Evolutionary conservation across 139 green algal genomes (phyloP).

Genomic region (Coelastrella sp.): DNA sequence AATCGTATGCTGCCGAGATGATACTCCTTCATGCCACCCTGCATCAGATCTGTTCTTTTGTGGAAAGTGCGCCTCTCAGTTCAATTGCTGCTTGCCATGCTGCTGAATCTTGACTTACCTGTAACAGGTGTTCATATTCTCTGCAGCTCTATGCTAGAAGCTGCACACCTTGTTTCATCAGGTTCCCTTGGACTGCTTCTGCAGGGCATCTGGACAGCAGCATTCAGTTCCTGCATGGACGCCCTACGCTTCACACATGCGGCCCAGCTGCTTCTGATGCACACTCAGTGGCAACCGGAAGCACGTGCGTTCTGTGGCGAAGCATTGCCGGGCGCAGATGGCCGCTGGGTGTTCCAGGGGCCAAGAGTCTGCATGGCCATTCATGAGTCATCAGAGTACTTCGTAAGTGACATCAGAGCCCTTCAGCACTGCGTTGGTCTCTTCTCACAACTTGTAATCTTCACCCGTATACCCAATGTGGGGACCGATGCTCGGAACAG

Average conservation of each 20-base stretch:
- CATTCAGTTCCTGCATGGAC: slow-evolving; percentile 69
- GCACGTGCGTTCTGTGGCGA: slow-evolving; percentile 61
- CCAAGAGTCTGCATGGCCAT: slow-evolving; percentile 79
- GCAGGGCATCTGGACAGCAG: slow-evolving; percentile 53
- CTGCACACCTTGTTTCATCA: neutral
- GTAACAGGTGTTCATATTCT: neutral
- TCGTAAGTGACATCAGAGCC: neutral
- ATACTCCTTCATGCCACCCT: too few relatives aligned
- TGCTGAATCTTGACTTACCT: too few relatives aligned
- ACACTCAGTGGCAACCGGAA: slow-evolving; percentile 64
- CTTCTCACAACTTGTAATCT: too few relatives aligned
- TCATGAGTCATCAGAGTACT: slow-evolving; percentile 68
- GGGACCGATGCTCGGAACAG: too few relatives aligned
- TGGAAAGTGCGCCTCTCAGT: too few relatives aligned
- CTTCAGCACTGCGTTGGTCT: too few relatives aligned
- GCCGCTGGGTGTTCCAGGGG: slow-evolving; percentile 73
- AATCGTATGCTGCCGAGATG: too few relatives aligned
- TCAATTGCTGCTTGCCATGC: too few relatives aligned
- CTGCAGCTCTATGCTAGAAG: neutral
- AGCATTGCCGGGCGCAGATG: slow-evolving; percentile 67
- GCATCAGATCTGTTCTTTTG: too few relatives aligned
- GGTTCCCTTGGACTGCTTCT: neutral
- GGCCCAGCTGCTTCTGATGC: slow-evolving; percentile 66
- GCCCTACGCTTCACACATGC: slow-evolving; percentile 83
- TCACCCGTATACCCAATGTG: too few relatives aligned